Percentiles rank a stretch among this genome's conserved stretches.
These are phyloP conservation scores for Capniomyces stellatus DNA, from an alignment of 371 early-diverging fungal species.

Conservation along the genomic window DNA sequence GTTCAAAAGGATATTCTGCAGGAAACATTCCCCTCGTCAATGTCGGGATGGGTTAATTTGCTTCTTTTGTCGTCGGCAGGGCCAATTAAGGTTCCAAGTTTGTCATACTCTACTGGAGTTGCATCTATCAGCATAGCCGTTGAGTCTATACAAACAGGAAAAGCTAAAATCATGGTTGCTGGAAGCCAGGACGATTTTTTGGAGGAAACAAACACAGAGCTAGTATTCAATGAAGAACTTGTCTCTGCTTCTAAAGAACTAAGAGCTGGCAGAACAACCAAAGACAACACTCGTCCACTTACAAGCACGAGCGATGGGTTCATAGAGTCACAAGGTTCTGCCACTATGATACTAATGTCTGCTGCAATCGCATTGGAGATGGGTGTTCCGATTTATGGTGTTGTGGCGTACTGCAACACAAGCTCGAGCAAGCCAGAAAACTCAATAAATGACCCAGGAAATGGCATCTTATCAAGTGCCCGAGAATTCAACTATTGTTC, in stretches of 20 bases:
- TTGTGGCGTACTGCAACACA: slow-evolving; percentile 75
- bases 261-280: slow-evolving; percentile 68
- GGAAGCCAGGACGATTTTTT: slow-evolving; percentile 90
- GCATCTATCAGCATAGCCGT: slow-evolving; percentile 84
- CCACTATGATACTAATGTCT: slow-evolving; percentile 79
- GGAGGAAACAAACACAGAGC: slow-evolving; percentile 86
- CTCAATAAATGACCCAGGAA: slow-evolving; percentile 87
- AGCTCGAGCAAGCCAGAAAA: slow-evolving; percentile 90
- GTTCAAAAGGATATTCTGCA: slow-evolving; percentile 89
- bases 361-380: slow-evolving; percentile 78
- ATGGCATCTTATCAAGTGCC: slow-evolving; percentile 85
- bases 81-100: slow-evolving; percentile 91
- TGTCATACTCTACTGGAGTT: slow-evolving; percentile 88
- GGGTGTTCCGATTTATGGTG: slow-evolving; percentile 89
- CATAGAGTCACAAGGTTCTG: slow-evolving; percentile 91
- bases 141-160: slow-evolving; percentile 76
- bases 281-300: slow-evolving; percentile 83
- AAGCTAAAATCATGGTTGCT: slow-evolving; percentile 86
- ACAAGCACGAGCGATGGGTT: slow-evolving; percentile 86
- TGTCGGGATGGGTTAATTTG: slow-evolving; percentile 95
- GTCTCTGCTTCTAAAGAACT: slow-evolving; percentile 69
- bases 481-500: slow-evolving; percentile 32
- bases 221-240: slow-evolving; percentile 95
- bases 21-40: slow-evolving; percentile 91
- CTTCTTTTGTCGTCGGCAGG: slow-evolving; percentile 83